These are phyloP conservation scores for Tricharina praecox DNA, from an alignment of 495 filamentous ascomycete genomes.

Conservation along the genomic window DNA sequence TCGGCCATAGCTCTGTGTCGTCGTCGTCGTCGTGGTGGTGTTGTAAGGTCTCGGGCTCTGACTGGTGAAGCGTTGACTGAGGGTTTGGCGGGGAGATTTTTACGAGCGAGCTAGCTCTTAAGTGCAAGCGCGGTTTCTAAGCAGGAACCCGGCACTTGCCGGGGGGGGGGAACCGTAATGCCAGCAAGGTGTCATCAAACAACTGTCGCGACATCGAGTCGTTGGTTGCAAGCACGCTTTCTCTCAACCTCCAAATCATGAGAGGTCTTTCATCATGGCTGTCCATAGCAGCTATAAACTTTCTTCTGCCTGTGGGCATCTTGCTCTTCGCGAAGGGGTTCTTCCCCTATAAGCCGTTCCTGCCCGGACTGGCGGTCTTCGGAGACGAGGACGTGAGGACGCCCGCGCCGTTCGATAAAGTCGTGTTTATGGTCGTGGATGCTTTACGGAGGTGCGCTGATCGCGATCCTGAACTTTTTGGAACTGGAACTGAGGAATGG, in stretches of 20 bases:
- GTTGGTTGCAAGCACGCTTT: conserved; percentile 1
- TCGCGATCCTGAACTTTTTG: conserved; percentile 10
- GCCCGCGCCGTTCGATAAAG: conserved; percentile 58
- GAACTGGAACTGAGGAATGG: conserved; percentile 6
- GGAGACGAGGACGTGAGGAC: conserved; percentile 34
- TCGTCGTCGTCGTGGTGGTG: too few species aligned
- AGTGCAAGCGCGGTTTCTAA: too few species aligned
- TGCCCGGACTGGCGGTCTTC: conserved; percentile 62
- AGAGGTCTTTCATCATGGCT: conserved; percentile 23
- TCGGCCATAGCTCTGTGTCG: conserved; percentile 3
- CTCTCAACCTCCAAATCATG: background rate
- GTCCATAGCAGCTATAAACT: conserved; percentile 45
- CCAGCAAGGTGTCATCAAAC: too few species aligned
- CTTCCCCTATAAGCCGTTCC: conserved; percentile 90
- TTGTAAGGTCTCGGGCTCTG: too few species aligned
- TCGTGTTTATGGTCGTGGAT: conserved; percentile 97
- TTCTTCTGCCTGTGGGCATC: conserved; percentile 60
- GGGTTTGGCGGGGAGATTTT: too few species aligned
- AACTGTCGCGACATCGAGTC: too few species aligned
- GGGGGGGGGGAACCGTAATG: too few species aligned
- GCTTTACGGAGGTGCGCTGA: conserved; percentile 67
- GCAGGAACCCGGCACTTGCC: too few species aligned
- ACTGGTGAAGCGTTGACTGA: too few species aligned
- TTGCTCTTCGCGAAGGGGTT: conserved; percentile 78
- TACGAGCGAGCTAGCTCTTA: too few species aligned